Conservation (phyloP, 2,329 filamentous ascomycete species). For the Dothideomycetes sp. region DNA sequence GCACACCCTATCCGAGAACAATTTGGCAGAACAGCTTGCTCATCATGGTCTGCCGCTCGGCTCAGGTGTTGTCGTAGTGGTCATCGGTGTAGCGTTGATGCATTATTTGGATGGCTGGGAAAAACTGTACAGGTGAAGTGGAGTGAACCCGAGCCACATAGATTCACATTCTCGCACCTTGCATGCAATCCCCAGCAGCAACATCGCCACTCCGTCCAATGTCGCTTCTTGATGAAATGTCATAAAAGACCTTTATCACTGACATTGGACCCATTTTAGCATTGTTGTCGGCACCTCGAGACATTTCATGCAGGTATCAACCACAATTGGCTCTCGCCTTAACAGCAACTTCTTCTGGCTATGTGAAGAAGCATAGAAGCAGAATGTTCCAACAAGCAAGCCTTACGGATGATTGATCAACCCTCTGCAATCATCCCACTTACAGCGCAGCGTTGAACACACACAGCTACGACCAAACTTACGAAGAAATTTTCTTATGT, state of each 20-base stretch:
- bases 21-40: conserved; percentile 4
- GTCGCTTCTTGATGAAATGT: neutral
- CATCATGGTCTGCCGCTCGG: conserved; percentile 9
- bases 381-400: neutral
- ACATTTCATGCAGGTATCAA: neutral
- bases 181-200: no score
- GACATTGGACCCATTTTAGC: conserved; percentile 8
- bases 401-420: neutral
- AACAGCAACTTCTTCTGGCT: neutral
- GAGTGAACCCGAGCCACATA: neutral
- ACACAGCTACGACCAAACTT: no score
- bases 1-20: neutral
- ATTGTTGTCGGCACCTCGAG: neutral
- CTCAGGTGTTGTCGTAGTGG: conserved; percentile 5
- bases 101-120: conserved; percentile 13
- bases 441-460: no score
- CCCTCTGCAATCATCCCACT: no score
- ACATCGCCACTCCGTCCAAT: conserved; percentile 1
- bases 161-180: conserved; percentile 3
- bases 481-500: no score
- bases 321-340: neutral
- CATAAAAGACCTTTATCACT: neutral
- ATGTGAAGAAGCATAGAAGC: conserved; percentile 5
- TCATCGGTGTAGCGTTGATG: conserved; percentile 11
- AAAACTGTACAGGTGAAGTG: conserved; percentile 12